Evolutionary conservation across 2,329 filamentous ascomycete genomes (phyloP).

Genomic region (Massarina eburnea): DNA sequence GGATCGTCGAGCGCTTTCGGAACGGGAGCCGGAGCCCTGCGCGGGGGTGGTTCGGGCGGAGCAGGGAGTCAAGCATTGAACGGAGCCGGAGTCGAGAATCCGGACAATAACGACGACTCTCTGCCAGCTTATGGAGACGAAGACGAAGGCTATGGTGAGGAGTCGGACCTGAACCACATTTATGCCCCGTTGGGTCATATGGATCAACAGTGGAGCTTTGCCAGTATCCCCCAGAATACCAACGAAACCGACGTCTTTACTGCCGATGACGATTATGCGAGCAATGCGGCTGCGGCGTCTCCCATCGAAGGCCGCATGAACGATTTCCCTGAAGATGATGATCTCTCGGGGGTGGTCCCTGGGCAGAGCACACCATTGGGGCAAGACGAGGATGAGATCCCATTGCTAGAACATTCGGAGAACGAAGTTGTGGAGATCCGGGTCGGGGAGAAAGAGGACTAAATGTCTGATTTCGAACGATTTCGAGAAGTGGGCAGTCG

Average conservation of each 20-base stretch:
- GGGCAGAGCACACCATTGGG: slow-evolving; percentile 23
- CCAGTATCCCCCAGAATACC: neutral
- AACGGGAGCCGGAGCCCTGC: slow-evolving; percentile 65
- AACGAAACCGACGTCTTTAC: slow-evolving; percentile 12
- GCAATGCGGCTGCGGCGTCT: slow-evolving; percentile 20
- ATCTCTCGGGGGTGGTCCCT: slow-evolving; percentile 7
- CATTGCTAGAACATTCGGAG: slow-evolving; percentile 5
- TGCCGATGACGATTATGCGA: slow-evolving; percentile 23
- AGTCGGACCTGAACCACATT: too few relatives aligned
- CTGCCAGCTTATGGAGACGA: slow-evolving; percentile 11
- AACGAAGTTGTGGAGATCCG: slow-evolving; percentile 29
- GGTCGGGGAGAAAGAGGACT: too few relatives aligned
- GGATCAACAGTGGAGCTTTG: neutral
- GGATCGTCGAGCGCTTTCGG: slow-evolving; percentile 88
- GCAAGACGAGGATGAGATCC: slow-evolving; percentile 15
- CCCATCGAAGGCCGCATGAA: slow-evolving; percentile 16
- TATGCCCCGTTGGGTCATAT: too few relatives aligned
- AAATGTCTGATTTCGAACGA: too few relatives aligned
- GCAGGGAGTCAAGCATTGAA: slow-evolving; percentile 36
- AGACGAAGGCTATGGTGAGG: slow-evolving; percentile 28
- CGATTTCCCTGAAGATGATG: slow-evolving; percentile 32
- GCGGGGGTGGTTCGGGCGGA: slow-evolving; percentile 38
- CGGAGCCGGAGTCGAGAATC: slow-evolving; percentile 38
- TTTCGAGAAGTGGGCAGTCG: too few relatives aligned
- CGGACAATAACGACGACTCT: slow-evolving; percentile 19